phyloP scores from a whole-genome alignment of 371 early-diverging fungal genomes.

The Saksenaea oblongispora region DNA sequence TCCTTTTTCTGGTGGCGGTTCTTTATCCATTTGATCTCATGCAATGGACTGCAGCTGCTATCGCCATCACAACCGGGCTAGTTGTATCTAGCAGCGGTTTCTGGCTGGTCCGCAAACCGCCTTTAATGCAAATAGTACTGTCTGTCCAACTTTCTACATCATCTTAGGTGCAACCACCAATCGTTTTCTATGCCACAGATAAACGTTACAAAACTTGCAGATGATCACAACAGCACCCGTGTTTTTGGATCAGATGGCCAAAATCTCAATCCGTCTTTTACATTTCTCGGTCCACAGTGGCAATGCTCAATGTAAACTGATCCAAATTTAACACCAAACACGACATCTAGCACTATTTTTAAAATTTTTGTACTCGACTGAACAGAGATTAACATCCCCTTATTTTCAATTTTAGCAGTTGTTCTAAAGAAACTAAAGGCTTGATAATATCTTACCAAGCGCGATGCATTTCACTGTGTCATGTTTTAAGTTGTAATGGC shows the following conservation, averaged over 20 bases:
- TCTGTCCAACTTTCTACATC: background rate
- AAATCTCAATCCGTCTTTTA: background rate
- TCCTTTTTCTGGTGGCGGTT: constrained; percentile 4
- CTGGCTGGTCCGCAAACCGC: background rate
- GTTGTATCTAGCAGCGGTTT: background rate
- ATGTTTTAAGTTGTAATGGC: too few species aligned
- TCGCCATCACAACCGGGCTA: constrained; percentile 6
- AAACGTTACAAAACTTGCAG: background rate
- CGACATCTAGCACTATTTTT: too few species aligned
- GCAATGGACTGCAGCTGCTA: background rate
- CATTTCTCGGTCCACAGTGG: background rate
- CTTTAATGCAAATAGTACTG: background rate
- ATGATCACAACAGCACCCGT: background rate
- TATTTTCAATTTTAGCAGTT: too few species aligned
- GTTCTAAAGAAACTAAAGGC: too few species aligned
- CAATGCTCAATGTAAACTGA: background rate
- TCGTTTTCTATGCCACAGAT: background rate
- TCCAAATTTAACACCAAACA: background rate
- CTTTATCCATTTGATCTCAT: constrained; percentile 1
- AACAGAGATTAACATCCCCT: too few species aligned
- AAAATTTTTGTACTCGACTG: too few species aligned
- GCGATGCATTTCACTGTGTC: too few species aligned
- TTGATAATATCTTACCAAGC: too few species aligned
- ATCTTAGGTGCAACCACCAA: background rate
- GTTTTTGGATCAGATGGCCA: background rate